Evolutionary conservation across 2,329 filamentous ascomycete genomes (phyloP).

Genomic region (Epichloe festucae): DNA sequence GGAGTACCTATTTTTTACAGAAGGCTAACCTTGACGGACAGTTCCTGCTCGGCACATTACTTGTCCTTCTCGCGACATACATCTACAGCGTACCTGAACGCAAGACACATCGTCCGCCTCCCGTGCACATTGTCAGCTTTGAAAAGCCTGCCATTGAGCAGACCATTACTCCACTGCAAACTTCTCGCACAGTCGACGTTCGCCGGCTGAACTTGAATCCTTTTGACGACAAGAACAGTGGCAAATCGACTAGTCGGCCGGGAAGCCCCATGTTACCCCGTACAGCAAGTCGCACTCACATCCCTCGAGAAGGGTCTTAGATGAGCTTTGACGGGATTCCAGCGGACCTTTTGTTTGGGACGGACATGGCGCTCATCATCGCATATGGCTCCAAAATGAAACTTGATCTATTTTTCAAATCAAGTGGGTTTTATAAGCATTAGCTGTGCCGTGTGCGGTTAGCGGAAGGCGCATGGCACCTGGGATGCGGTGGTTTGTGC

Average conservation of each 20-base stretch:
- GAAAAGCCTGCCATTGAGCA: constrained; percentile 58
- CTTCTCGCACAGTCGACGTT: constrained; percentile 19
- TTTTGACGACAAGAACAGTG: constrained; percentile 26
- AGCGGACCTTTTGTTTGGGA: neutral
- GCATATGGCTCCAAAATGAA: too few species aligned
- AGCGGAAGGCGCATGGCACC: neutral
- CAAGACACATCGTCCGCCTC: constrained; percentile 41
- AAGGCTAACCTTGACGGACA: constrained; percentile 22
- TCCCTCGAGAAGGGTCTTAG: constrained; percentile 21
- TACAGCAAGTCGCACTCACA: constrained; percentile 24
- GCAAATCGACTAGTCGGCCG: constrained; percentile 33
- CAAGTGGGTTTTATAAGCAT: neutral
- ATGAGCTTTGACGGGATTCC: neutral
- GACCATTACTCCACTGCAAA: constrained; percentile 23
- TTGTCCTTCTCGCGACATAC: constrained; percentile 74
- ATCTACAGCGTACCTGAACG: constrained; percentile 63
- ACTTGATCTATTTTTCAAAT: neutral
- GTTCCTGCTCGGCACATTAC: constrained; percentile 68
- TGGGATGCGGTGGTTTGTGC: neutral
- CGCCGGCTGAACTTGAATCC: constrained; percentile 26
- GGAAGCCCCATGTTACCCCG: constrained; percentile 30
- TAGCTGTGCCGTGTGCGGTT: neutral
- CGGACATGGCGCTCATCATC: neutral
- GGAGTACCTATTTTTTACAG: neutral
- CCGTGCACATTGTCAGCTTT: constrained; percentile 57